Conservation (phyloP, 306 rosid species). For the Glycine latifolia region DNA sequence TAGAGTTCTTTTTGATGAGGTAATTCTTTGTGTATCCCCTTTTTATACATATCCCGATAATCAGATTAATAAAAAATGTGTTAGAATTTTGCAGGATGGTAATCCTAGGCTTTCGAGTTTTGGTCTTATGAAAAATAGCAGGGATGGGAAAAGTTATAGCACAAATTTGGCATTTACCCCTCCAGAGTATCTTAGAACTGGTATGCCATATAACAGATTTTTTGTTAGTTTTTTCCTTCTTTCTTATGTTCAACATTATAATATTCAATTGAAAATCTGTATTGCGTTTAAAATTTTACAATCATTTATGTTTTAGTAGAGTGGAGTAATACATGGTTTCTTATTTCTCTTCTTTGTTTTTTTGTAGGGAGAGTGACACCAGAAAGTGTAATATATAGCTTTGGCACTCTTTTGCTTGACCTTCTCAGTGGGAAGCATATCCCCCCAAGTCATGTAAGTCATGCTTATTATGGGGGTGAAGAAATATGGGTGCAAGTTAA, state of each 20-base stretch:
- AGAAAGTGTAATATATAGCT: constrained; percentile 85
- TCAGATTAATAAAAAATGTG: constrained; percentile 36
- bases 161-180: constrained; percentile 92
- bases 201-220: constrained; percentile 44
- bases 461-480: background rate
- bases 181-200: constrained; percentile 89
- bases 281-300: background rate
- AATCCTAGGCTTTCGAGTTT: constrained; percentile 85
- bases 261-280: constrained; percentile 8
- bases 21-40: constrained; percentile 42
- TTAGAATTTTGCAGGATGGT: constrained; percentile 70
- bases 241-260: background rate
- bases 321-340: constrained; percentile 25
- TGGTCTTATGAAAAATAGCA: constrained; percentile 86
- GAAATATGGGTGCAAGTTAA: too few species aligned
- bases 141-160: constrained; percentile 89
- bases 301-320: constrained; percentile 9
- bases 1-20: constrained; percentile 84
- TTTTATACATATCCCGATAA: background rate
- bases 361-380: constrained; percentile 82
- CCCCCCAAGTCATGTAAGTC: constrained; percentile 86
- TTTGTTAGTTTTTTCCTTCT: constrained; percentile 21
- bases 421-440: constrained; percentile 88
- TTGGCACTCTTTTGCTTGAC: constrained; percentile 86
- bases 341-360: constrained; percentile 36